Evolutionary conservation across 139 green algal genomes (phyloP).

Genomic region (Chlorella sp.): DNA sequence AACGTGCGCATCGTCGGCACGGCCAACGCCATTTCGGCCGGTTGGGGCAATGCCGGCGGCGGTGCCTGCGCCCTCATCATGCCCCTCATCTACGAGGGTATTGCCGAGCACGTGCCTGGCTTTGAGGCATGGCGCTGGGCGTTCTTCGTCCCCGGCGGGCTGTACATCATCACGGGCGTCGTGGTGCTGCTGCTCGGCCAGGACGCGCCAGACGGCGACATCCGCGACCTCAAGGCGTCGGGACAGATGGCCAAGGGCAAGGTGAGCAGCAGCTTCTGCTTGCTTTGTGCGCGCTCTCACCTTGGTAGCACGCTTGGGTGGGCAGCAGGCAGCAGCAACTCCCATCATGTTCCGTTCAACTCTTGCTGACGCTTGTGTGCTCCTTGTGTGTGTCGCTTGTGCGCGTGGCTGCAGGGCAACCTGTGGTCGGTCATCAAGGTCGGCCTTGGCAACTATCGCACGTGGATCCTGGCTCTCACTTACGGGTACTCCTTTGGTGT

Average conservation of each 20-base stretch:
- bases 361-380: neutral
- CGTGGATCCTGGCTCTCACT: constrained; percentile 54
- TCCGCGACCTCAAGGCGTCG: constrained; percentile 60
- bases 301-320: neutral
- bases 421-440: constrained; percentile 44
- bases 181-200: constrained; percentile 48
- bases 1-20: constrained; percentile 80
- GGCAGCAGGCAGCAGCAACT: neutral
- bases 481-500: constrained; percentile 83
- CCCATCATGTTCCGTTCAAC: neutral
- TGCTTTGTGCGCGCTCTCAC: neutral
- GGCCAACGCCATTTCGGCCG: constrained; percentile 80
- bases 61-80: constrained; percentile 90
- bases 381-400: neutral
- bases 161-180: constrained; percentile 66
- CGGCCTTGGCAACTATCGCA: constrained; percentile 72
- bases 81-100: constrained; percentile 73
- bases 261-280: neutral
- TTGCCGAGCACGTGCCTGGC: constrained; percentile 6
- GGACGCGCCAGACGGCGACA: constrained; percentile 87
- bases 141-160: constrained; percentile 70
- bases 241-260: constrained; percentile 63
- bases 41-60: constrained; percentile 87
- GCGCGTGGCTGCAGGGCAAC: neutral
- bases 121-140: constrained; percentile 52